Evolutionary conservation across 2,329 filamentous ascomycete genomes (phyloP), one percentile per base, ranked within the genome.

Genomic region (Monosporascus sp.): DNA sequence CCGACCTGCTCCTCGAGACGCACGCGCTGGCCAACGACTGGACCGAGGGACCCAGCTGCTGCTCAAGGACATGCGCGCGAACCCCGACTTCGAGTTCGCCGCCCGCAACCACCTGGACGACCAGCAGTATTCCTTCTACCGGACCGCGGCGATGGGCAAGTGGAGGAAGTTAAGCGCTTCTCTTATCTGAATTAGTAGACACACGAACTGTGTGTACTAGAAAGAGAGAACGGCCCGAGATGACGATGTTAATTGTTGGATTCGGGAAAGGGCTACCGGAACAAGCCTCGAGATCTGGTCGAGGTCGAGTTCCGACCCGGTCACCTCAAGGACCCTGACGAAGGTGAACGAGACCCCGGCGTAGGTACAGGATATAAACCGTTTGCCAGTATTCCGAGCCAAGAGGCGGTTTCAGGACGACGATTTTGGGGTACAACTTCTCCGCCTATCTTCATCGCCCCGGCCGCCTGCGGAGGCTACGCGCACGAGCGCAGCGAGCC

Each of bases 11-110:
- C 55, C 44, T 71, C 2, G 56, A 64, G 43, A 63, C 56, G 2
- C 69, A 63, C 51, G 61, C 61, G 1, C 45, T 65, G 16, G 59
- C 59, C 48, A 63, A 59, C 31, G 67, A 70, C 61, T 70, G 64
- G 49, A 69, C 68, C 3, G 60, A 66, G 47, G 69, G 22, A 59
- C 58, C 5, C 66, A 73, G 8, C 72, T 75, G 17, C 61, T 63
- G 22, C 68, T 79, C 9, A 66, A 71, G 48, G 68, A 69, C 22
- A 73, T 80, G 19, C 67, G 73, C 0, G 73, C 70, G 14, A 66
- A 79, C 14, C 74, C 74, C 7, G 77, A 80, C 64, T 80, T 80
- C 52, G 76, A 80, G 50, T 79, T 69, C 64, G 74, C 73, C 4
- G 77, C 76, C 19, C 69, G 73, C 14, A 71, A 74, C 52, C 66